A percentile compares a stretch with the other conserved stretches of the same genome.
Evolutionary conservation across 2,329 filamentous ascomycete genomes (phyloP).

Genomic region (Pseudogymnoascus sp.): DNA sequence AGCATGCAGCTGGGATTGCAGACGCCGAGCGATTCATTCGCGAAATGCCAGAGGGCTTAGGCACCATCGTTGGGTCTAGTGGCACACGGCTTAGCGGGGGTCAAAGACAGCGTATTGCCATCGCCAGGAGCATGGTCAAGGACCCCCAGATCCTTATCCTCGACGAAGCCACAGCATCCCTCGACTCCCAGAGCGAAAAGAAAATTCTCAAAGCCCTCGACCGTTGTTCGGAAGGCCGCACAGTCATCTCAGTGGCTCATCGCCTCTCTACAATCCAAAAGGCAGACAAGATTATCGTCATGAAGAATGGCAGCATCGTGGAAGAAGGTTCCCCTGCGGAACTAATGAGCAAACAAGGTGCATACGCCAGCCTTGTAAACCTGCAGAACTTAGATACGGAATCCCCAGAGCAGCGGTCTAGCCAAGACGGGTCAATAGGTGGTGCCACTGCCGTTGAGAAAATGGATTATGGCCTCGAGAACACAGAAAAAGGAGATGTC

Average conservation of each 20-base stretch:
- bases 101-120: slow-evolving; percentile 68
- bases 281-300: slow-evolving; percentile 90
- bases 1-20: slow-evolving; percentile 1
- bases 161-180: slow-evolving; percentile 92
- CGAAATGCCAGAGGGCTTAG: slow-evolving; percentile 55
- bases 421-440: slow-evolving; percentile 10
- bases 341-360: slow-evolving; percentile 55
- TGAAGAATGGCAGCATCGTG: slow-evolving; percentile 77
- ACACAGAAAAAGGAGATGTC: background rate
- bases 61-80: slow-evolving; percentile 62
- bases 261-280: slow-evolving; percentile 88
- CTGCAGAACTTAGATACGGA: slow-evolving; percentile 26
- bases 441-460: slow-evolving; percentile 10
- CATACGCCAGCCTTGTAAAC: slow-evolving; percentile 31
- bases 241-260: slow-evolving; percentile 89
- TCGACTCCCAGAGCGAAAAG: slow-evolving; percentile 91
- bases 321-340: slow-evolving; percentile 71
- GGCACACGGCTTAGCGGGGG: slow-evolving; percentile 69
- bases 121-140: slow-evolving; percentile 52
- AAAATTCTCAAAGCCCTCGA: slow-evolving; percentile 61
- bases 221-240: slow-evolving; percentile 68
- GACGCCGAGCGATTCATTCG: slow-evolving; percentile 56
- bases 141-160: slow-evolving; percentile 79
- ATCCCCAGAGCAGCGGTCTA: slow-evolving; percentile 14
- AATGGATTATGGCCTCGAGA: slow-evolving; percentile 5